These are phyloP conservation scores for Sporisorium sorghi DNA, from an alignment of 1,284 basidiomycete genomes.

Conservation along the genomic window DNA sequence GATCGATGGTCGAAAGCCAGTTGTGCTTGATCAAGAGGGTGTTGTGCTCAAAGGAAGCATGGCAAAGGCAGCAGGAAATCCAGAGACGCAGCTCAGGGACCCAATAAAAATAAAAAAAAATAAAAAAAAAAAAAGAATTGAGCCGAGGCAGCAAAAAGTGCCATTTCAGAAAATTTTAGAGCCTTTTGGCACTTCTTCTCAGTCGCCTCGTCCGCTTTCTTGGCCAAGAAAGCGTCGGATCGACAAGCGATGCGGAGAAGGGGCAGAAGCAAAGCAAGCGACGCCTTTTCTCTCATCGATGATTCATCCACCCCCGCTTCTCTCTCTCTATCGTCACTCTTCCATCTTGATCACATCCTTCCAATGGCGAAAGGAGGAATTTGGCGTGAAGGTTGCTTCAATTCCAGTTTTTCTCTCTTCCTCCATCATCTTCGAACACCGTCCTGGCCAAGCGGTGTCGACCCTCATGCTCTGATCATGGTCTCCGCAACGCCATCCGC, in stretches of 20 bases:
- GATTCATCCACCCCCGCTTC: slow-evolving; percentile 7
- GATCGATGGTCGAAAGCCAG: background rate
- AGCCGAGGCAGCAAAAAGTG: slow-evolving; percentile 14
- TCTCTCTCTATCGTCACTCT: background rate
- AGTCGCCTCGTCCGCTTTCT: too few relatives aligned
- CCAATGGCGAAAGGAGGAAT: background rate
- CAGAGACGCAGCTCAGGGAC: too few relatives aligned
- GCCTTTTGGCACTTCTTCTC: too few relatives aligned
- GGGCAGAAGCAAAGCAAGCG: background rate
- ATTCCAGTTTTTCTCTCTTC: background rate
- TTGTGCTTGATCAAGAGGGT: background rate
- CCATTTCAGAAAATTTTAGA: background rate
- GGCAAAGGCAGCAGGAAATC: background rate
- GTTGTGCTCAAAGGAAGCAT: background rate
- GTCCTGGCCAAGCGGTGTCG: background rate
- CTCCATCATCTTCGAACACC: slow-evolving; percentile 1
- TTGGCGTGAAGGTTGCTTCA: too few relatives aligned
- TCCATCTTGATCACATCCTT: background rate
- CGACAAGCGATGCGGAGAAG: slow-evolving; percentile 4
- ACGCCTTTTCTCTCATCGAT: too few relatives aligned
- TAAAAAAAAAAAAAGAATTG: background rate
- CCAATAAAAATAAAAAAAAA: background rate
- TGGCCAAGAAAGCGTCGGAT: background rate
- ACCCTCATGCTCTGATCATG: slow-evolving; percentile 7
- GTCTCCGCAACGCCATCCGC: background rate